These are phyloP conservation scores for Artomyces pyxidatus DNA, from an alignment of 768 basidiomycete species.

Conservation along the genomic window DNA sequence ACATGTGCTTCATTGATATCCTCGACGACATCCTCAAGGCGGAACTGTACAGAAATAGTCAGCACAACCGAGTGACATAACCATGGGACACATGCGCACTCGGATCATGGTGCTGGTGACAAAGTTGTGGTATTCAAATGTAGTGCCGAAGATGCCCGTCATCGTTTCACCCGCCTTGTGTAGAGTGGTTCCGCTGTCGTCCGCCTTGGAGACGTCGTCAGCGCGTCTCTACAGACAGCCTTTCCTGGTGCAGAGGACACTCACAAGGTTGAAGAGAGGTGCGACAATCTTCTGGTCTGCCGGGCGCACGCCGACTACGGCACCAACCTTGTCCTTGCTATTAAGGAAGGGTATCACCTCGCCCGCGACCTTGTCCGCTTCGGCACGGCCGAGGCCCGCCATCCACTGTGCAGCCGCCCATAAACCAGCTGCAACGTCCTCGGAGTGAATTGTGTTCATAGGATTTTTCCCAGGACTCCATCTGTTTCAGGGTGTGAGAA, in stretches of 20 bases:
- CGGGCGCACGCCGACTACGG: slow-evolving; percentile 53
- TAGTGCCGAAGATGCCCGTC: slow-evolving; percentile 68
- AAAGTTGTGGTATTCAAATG: slow-evolving; percentile 73
- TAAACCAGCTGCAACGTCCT: slow-evolving; percentile 69
- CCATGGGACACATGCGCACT: slow-evolving; percentile 29
- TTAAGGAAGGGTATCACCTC: slow-evolving; percentile 61
- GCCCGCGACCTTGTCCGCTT: slow-evolving; percentile 59
- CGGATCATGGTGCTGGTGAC: slow-evolving; percentile 61
- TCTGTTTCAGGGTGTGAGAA: slow-evolving; percentile 30
- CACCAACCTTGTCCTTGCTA: slow-evolving; percentile 59
- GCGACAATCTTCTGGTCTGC: slow-evolving; percentile 53
- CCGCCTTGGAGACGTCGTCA: slow-evolving; percentile 39
- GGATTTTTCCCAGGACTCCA: slow-evolving; percentile 76
- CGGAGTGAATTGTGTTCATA: slow-evolving; percentile 68
- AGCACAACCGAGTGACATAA: background rate
- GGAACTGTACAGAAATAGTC: slow-evolving; percentile 34
- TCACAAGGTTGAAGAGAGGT: slow-evolving; percentile 77
- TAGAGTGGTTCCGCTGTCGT: slow-evolving; percentile 67
- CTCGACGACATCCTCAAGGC: slow-evolving; percentile 62
- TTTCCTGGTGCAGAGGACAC: slow-evolving; percentile 13
- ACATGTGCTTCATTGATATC: slow-evolving; percentile 85
- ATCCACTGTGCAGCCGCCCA: slow-evolving; percentile 82
- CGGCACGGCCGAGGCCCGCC: slow-evolving; percentile 46
- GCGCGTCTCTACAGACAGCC: background rate
- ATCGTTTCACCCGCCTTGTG: slow-evolving; percentile 57